Base-by-base conservation (phyloP, 208 protist genomes). In the Acanthamoeba lenticulata region DNA sequence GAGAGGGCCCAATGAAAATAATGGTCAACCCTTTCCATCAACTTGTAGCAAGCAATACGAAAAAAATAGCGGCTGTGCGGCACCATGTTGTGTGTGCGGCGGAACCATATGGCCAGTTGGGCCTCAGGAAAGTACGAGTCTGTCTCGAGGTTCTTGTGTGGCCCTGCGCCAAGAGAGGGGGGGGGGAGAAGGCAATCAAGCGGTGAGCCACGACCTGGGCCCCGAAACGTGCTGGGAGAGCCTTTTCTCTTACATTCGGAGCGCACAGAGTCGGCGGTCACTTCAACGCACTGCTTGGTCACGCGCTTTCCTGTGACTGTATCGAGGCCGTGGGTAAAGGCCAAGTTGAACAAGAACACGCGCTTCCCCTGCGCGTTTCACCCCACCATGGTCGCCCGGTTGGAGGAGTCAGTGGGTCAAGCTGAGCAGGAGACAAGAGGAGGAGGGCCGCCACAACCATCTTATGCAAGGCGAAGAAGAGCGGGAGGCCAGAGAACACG, bases 391-490 rank as follows among this genome's bases (percentile, higher is more conserved):
- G n/a, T n/a, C n/a, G n/a, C n/a, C n/a, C n/a, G n/a, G n/a, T n/a
- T n/a, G n/a, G n/a, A n/a, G n/a, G n/a, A n/a, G n/a, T n/a, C n/a
- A n/a, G n/a, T n/a, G n/a, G n/a, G n/a, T n/a, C n/a, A n/a, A n/a
- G n/a, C n/a, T n/a, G n/a, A n/a, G n/a, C n/a, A n/a, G n/a, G n/a
- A n/a, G n/a, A n/a, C n/a, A n/a, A n/a, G n/a, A n/a, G n/a, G n/a
- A n/a, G n/a, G n/a, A n/a, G n/a, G n/a, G n/a, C n/a, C n/a, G n/a
- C n/a, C n/a, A n/a, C n/a, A n/a, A n/a, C n/a, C n/a, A n/a, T n/a
- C n/a, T n/a, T n/a, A n/a, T 93, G 42, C 72, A 93, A 49, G 36
- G 91, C 91, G 92, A 94, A 38, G 24, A 90, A 29, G 13, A 93
- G 40, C n/a, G 89, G 89, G 13, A 93, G 89, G 24, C 45, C 89